phyloP scores from a whole-genome alignment of 2,329 filamentous ascomycete genomes.

The Phialophora verrucosa region DNA sequence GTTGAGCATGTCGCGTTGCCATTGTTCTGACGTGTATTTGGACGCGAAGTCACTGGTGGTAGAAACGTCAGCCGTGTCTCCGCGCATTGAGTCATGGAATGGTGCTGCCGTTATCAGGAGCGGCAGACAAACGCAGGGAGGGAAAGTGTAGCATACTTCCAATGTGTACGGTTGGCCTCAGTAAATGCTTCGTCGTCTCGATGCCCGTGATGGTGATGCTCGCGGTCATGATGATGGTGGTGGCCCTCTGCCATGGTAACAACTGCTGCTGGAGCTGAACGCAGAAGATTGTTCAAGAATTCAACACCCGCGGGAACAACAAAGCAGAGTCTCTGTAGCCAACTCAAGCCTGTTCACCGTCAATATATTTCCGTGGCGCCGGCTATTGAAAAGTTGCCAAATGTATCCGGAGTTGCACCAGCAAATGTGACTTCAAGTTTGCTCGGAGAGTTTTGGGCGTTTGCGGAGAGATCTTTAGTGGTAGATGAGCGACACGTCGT shows the following conservation, averaged over 20 bases:
- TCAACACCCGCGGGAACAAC: background rate
- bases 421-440: background rate
- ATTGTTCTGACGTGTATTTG: conserved; percentile 34
- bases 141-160: conserved; percentile 34
- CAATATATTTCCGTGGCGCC: background rate
- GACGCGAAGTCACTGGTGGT: conserved; percentile 34
- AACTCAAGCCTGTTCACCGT: background rate
- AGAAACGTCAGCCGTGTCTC: conserved; percentile 1
- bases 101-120: background rate
- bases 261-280: background rate
- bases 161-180: conserved; percentile 36
- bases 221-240: conserved; percentile 24
- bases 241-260: conserved; percentile 18
- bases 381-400: background rate
- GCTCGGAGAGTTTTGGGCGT: conserved; percentile 7
- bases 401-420: conserved; percentile 9
- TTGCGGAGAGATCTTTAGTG: conserved; percentile 12
- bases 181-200: conserved; percentile 30
- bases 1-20: conserved; percentile 37
- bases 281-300: background rate
- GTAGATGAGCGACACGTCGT: background rate
- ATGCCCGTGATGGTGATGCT: conserved; percentile 20
- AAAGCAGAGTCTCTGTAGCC: background rate
- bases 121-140: background rate
- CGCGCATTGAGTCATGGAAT: background rate